Evolutionary conservation across 495 filamentous ascomycete species (phyloP).

Genomic region (Penicillium canariense): DNA sequence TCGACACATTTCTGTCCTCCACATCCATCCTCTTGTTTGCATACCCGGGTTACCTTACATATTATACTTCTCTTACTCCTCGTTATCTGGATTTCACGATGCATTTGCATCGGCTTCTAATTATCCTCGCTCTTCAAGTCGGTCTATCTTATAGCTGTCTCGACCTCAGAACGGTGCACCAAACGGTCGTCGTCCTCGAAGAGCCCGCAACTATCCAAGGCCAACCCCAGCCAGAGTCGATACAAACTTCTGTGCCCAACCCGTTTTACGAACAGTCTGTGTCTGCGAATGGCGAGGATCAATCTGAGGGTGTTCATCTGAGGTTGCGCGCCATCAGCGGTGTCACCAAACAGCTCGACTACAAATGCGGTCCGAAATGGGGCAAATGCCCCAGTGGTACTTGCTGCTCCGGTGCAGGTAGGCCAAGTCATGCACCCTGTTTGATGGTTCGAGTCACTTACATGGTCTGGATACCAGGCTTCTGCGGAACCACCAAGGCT

Average conservation of each 20-base stretch:
- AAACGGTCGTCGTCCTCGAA: background rate
- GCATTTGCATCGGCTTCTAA: slow-evolving; percentile 19
- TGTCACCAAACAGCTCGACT: slow-evolving; percentile 16
- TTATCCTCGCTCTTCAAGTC: slow-evolving; percentile 11
- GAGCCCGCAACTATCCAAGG: background rate
- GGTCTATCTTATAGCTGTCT: slow-evolving; percentile 1
- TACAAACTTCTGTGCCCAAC: background rate
- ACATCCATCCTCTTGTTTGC: slow-evolving; percentile 4
- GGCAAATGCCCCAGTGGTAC: slow-evolving; percentile 54
- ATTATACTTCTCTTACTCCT: slow-evolving; percentile 17
- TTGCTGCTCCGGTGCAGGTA: slow-evolving; percentile 66
- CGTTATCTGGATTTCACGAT: slow-evolving; percentile 23
- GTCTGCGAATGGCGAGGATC: background rate
- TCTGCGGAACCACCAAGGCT: slow-evolving; percentile 58
- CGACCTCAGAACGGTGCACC: too few species aligned
- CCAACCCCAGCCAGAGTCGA: background rate
- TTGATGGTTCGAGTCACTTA: slow-evolving; percentile 7
- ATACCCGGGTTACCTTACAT: slow-evolving; percentile 25
- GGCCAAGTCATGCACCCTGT: slow-evolving; percentile 33
- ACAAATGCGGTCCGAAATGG: slow-evolving; percentile 39
- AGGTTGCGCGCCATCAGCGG: slow-evolving; percentile 23
- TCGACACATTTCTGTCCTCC: background rate
- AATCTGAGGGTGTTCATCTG: slow-evolving; percentile 1
- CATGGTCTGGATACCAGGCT: slow-evolving; percentile 26
- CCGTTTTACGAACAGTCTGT: background rate